A percentile compares a stretch with the other conserved stretches of the same genome.
Conservation (phyloP, 768 basidiomycete genomes). For the Chlorophyllum brunneum region DNA sequence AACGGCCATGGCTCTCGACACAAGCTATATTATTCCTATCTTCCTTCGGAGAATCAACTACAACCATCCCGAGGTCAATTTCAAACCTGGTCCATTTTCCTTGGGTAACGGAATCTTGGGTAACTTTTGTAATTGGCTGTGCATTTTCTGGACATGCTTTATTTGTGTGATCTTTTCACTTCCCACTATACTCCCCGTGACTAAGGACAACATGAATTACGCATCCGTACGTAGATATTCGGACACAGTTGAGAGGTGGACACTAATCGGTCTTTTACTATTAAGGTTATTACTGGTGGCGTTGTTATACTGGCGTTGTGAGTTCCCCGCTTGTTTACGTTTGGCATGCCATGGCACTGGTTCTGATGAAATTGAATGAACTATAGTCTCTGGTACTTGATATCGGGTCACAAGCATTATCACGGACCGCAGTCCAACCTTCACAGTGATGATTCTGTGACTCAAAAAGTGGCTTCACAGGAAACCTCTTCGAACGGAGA, state of each 20-base stretch:
- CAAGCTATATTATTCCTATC: constrained; percentile 83
- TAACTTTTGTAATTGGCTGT: constrained; percentile 55
- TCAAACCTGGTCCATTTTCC: constrained; percentile 85
- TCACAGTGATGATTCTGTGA: constrained; percentile 24
- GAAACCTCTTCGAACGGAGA: constrained; percentile 1
- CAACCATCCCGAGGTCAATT: constrained; percentile 77
- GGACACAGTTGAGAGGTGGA: neutral
- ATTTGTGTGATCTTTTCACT: constrained; percentile 69
- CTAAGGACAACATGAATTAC: constrained; percentile 75
- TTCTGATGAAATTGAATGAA: constrained; percentile 7
- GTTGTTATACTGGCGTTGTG: constrained; percentile 53
- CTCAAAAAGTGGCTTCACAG: neutral
- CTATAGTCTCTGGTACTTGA: constrained; percentile 47
- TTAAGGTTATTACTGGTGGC: constrained; percentile 47
- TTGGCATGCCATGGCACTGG: neutral
- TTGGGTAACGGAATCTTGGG: constrained; percentile 71
- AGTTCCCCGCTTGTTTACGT: constrained; percentile 19
- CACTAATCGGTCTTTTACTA: neutral
- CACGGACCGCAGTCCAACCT: constrained; percentile 56
- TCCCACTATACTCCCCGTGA: constrained; percentile 68
- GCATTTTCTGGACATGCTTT: constrained; percentile 68
- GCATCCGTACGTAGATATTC: constrained; percentile 50
- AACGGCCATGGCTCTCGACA: constrained; percentile 72
- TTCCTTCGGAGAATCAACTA: constrained; percentile 64
- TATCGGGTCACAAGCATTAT: constrained; percentile 51